Base-by-base conservation (phyloP, 306 rosid genomes). In the Coriaria nepalensis region DNA sequence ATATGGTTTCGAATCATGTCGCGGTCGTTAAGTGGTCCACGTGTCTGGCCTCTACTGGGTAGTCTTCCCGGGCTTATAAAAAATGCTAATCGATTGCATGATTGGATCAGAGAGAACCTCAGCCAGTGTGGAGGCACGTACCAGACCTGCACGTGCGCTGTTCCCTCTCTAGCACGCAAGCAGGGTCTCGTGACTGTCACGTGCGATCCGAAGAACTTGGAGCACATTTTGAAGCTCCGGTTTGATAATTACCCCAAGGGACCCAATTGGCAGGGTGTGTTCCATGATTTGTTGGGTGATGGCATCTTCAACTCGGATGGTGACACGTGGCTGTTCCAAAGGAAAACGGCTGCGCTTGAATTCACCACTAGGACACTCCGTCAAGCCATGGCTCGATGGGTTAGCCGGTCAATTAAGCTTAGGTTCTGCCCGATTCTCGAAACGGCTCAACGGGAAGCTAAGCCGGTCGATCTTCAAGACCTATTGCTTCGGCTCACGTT, bases 371-470 rank as follows among this genome's bases (percentile, higher is more conserved):
- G 94, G 10, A 87, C 96, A 0, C 81, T 87, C 0, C 93, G 96
- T 5, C 96, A 83, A 44, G 96, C 96, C 56, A 87, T 87, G 96
- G 93, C 77, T 4, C 81, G 96, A 5, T 87, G 96, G 96, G 96
- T 83, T 29, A 88, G 73, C 68, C 83, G 86, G 13, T 88, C 96
- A 45, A 88, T 88, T 7, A 72, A 83, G 67, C 42, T 43, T 4
- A 45, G 96, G 34, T 78, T 87, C 29, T 74, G 87, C 47, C 94
- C 96, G 0, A 80, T 87, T 35, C 56, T 87, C 0, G 74, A 71
- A 35, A 34, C 55, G 2, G 86, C 93, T 5, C 81, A 83, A 8
- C n/a, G 5, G 4, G 40, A 67, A 2, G 59, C 48, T 0, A 35
- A 51, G 33, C 11, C 88, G 0, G 78, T 87, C 0, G 96, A 87